These are phyloP conservation scores for Populus hybrid DNA, from an alignment of 441 rosid genomes.

Conservation along the genomic window DNA sequence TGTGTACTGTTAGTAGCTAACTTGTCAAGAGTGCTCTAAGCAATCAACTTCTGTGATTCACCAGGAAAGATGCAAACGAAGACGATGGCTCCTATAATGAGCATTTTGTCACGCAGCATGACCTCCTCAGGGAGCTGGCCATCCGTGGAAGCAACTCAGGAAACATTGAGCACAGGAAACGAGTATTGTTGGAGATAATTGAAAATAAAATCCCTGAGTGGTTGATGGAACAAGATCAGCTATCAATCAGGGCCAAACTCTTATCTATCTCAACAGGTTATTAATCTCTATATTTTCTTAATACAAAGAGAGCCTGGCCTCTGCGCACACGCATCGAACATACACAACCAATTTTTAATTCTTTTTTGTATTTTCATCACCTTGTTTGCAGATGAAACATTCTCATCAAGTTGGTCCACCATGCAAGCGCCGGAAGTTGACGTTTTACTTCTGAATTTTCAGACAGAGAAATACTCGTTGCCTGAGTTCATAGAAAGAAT, in stretches of 20 bases:
- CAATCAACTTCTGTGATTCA: neutral
- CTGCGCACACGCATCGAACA: neutral
- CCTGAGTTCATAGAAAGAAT: constrained; percentile 48
- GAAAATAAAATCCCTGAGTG: constrained; percentile 36
- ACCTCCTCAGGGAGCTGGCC: constrained; percentile 63
- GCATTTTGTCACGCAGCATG: constrained; percentile 55
- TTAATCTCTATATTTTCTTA: neutral
- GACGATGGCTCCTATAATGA: constrained; percentile 41
- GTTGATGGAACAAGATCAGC: constrained; percentile 32
- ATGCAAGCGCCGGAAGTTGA: constrained; percentile 49
- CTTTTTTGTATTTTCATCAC: neutral
- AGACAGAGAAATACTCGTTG: constrained; percentile 31
- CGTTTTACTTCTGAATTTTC: constrained; percentile 50
- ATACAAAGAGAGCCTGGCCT: neutral
- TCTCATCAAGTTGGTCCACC: constrained; percentile 43
- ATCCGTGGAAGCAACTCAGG: constrained; percentile 27
- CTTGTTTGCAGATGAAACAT: constrained; percentile 44
- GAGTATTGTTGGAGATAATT: constrained; percentile 39
- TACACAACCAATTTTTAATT: neutral
- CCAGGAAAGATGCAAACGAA: constrained; percentile 42
- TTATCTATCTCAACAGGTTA: constrained; percentile 65
- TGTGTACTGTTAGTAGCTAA: neutral
- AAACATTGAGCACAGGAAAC: constrained; percentile 26
- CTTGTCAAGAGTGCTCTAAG: too few relatives aligned
- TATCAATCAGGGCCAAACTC: constrained; percentile 31